These are phyloP conservation scores for Cytospora schulzeri DNA, from an alignment of 2,329 filamentous ascomycete genomes.

Conservation along the genomic window DNA sequence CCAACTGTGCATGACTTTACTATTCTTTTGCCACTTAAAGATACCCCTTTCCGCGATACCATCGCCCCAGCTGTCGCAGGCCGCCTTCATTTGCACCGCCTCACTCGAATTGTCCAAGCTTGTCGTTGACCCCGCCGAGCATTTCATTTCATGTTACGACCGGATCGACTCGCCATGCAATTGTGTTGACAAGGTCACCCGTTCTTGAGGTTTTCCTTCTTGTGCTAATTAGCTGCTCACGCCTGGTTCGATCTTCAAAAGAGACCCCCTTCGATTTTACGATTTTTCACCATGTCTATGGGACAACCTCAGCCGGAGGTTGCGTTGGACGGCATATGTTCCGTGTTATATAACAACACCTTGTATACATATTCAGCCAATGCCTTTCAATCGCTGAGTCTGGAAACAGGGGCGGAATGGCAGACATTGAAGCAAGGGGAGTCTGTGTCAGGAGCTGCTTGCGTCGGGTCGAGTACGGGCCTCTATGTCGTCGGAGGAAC, in stretches of 20 bases:
- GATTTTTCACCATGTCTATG: conserved; percentile 56
- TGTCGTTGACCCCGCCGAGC: conserved; percentile 4
- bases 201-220: conserved; percentile 21
- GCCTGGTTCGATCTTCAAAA: conserved; percentile 4
- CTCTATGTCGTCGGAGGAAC: conserved; percentile 83
- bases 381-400: conserved; percentile 73
- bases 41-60: conserved; percentile 2
- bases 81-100: conserved; percentile 7
- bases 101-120: conserved; percentile 2
- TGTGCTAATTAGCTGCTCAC: conserved; percentile 12
- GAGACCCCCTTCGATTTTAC: conserved; percentile 4
- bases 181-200: conserved; percentile 20
- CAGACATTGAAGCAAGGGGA: conserved; percentile 64
- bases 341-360: conserved; percentile 76
- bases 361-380: conserved; percentile 80
- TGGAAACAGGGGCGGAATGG: conserved; percentile 75
- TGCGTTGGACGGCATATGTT: conserved; percentile 76
- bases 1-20: conserved; percentile 9
- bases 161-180: conserved; percentile 25
- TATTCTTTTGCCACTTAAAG: conserved; percentile 12
- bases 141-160: conserved; percentile 1
- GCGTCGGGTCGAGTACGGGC: conserved; percentile 65
- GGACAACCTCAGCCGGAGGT: conserved; percentile 63
- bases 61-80: background rate
- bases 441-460: conserved; percentile 73